phyloP scores from a whole-genome alignment of 768 basidiomycete genomes.

The Suillus occidentalis region DNA sequence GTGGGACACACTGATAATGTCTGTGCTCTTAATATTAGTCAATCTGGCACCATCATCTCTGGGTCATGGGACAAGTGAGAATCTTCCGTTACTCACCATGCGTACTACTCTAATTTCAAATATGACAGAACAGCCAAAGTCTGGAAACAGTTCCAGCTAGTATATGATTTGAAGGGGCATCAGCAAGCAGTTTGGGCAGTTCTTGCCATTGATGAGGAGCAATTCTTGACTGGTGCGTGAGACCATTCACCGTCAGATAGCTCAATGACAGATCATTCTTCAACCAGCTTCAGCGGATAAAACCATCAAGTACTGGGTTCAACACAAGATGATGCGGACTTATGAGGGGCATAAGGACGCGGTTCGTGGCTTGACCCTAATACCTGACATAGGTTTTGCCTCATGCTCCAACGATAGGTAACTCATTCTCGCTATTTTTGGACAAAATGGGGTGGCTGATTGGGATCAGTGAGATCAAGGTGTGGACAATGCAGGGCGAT shows the following conservation, averaged over 20 bases:
- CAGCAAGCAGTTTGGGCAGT: constrained; percentile 95
- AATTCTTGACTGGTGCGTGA: constrained; percentile 75
- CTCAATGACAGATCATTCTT: constrained; percentile 13
- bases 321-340: constrained; percentile 70
- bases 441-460: constrained; percentile 5
- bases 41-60: constrained; percentile 77
- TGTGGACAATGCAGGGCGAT: constrained; percentile 88
- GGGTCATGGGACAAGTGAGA: constrained; percentile 96
- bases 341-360: constrained; percentile 90
- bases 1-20: constrained; percentile 91
- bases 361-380: constrained; percentile 79
- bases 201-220: constrained; percentile 70
- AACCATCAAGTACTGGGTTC: constrained; percentile 86
- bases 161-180: constrained; percentile 80
- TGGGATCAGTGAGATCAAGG: constrained; percentile 73
- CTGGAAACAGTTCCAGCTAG: constrained; percentile 77
- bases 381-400: constrained; percentile 89
- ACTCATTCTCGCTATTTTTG: constrained; percentile 14
- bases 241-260: neutral
- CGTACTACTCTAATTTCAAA: neutral
- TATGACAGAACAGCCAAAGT: constrained; percentile 83
- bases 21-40: constrained; percentile 74
- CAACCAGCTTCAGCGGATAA: constrained; percentile 87
- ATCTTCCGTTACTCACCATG: constrained; percentile 1
- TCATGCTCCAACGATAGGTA: constrained; percentile 95